A percentile compares a stretch with the other conserved stretches of the same genome.
Evolutionary conservation across 2,329 filamentous ascomycete genomes (phyloP).

Genomic region (Hawksworthiomyces lignivorus): DNA sequence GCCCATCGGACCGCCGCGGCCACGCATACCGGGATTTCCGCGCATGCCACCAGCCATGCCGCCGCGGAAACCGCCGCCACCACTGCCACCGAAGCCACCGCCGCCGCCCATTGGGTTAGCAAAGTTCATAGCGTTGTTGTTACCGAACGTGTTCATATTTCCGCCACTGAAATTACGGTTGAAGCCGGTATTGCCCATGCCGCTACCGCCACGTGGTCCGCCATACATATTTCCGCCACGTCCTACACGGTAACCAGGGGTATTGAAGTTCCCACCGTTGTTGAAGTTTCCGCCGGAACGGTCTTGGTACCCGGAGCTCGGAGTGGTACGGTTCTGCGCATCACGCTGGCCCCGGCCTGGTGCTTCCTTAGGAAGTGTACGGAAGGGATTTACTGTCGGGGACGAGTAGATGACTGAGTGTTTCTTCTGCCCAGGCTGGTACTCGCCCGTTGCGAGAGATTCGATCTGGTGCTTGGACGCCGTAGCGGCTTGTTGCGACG

Average conservation of each 20-base stretch:
- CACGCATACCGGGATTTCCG: constrained; percentile 30
- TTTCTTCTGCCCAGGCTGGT: constrained; percentile 56
- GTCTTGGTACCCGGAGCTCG: constrained; percentile 41
- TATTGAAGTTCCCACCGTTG: constrained; percentile 24
- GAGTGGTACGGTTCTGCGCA: constrained; percentile 44
- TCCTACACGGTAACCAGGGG: constrained; percentile 13
- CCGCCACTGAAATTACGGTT: constrained; percentile 33
- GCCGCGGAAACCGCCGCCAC: constrained; percentile 41
- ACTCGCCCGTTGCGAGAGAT: constrained; percentile 43
- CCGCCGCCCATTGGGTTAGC: constrained; percentile 44
- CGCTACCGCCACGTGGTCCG: constrained; percentile 31
- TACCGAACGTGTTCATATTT: constrained; percentile 28
- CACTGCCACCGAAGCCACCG: constrained; percentile 30
- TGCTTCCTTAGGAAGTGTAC: constrained; percentile 82
- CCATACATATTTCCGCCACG: constrained; percentile 17
- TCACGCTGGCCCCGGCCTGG: constrained; percentile 62
- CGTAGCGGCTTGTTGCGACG: constrained; percentile 74
- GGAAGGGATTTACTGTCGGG: constrained; percentile 77
- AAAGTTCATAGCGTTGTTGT: constrained; percentile 24
- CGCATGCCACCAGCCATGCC: constrained; percentile 36
- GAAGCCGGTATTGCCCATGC: constrained; percentile 26
- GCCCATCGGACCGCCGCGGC: constrained; percentile 37
- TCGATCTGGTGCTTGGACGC: constrained; percentile 80
- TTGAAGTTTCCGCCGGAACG: constrained; percentile 38
- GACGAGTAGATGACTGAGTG: constrained; percentile 67